A percentile compares a stretch with the other conserved stretches of the same genome.
Conservation (phyloP, 345 rosid species). For the Anacardium occidentale region DNA sequence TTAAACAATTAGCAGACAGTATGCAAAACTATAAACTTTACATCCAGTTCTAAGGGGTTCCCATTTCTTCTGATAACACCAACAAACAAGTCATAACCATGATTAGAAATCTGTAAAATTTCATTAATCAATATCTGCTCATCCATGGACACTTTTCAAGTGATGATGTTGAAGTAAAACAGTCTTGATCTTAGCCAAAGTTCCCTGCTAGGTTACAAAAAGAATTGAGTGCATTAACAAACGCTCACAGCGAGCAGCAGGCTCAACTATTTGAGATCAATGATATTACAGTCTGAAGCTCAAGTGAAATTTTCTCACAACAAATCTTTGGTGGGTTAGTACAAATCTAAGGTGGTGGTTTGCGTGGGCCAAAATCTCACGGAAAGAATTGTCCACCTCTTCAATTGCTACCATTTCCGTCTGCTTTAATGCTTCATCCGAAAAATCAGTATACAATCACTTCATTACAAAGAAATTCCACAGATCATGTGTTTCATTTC, state of each 20-base stretch:
- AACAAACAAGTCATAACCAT: too few species aligned
- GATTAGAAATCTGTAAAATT: background rate
- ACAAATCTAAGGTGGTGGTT: conserved; percentile 1
- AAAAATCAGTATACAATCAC: conserved; percentile 2
- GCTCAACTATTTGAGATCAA: background rate
- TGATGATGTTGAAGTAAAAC: background rate
- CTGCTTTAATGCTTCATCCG: conserved; percentile 4
- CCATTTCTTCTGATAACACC: too few species aligned
- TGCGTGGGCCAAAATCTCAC: background rate
- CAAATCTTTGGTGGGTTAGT: conserved; percentile 12
- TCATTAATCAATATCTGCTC: background rate
- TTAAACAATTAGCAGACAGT: too few species aligned
- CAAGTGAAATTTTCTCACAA: conserved; percentile 12
- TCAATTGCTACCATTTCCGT: background rate
- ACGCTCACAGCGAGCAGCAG: background rate
- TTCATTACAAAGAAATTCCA: conserved; percentile 7
- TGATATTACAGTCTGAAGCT: background rate
- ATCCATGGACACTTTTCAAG: background rate
- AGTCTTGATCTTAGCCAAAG: background rate
- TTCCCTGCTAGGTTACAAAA: conserved; percentile 11
- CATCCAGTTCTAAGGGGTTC: too few species aligned
- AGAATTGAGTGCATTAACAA: background rate
- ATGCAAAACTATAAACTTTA: too few species aligned
- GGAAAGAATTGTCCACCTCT: conserved; percentile 4
- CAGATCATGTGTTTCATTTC: background rate